Base-by-base conservation (phyloP, 169 alveolate species). In the Eimeria brunetti region DNA sequence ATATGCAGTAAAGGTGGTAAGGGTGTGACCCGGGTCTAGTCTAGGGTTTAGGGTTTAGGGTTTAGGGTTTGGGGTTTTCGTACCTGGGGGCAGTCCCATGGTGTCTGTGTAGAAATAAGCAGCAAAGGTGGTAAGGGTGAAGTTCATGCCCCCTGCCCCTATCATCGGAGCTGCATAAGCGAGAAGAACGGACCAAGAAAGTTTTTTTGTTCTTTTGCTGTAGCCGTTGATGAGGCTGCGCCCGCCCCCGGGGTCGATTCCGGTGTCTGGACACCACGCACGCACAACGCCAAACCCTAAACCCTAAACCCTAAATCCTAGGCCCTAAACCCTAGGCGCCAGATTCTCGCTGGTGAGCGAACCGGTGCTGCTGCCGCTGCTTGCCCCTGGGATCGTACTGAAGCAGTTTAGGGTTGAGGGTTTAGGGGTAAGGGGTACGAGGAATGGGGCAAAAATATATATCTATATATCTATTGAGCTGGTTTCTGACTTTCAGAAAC, bases 81-180 rank as follows among this genome's bases (percentile, higher is more conserved):
- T 67, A 75, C 85, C 85, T 30, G 85, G 85, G n/a, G 85, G 60
- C 22, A 89, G 75, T 27, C 94, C 94, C 94, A 89, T 89, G 71
- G 80, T 69, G 36, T 89, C 94, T 16, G 94, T 89, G 36, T 89
- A 89, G 88, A 89, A 89, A 27, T 89, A 89, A 33, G 94, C 94
- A 30, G 94, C 94, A 69, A 89, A 89, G 1, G 94, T 89, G 16
- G 94, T 89, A 38, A 89, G 60, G 9, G 94, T 89, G 78, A 89
- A 89, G 62, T 89, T 89, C 94, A 89, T 89, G 30, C 94, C 94
- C 14, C 94, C 94, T 22, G 94, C 94, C 0, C 94, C 94, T 27
- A 89, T 89, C 94, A 89, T 89, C 4, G 94, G 94, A 1, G 94
- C 94, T 30, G 94, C 94, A 36, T 89, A 89, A n/a, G 94, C 51